Percentiles rank a stretch among this genome's conserved stretches.
Conservation (phyloP, 2,329 filamentous ascomycete genomes). For the Elsinoe arachidis region DNA sequence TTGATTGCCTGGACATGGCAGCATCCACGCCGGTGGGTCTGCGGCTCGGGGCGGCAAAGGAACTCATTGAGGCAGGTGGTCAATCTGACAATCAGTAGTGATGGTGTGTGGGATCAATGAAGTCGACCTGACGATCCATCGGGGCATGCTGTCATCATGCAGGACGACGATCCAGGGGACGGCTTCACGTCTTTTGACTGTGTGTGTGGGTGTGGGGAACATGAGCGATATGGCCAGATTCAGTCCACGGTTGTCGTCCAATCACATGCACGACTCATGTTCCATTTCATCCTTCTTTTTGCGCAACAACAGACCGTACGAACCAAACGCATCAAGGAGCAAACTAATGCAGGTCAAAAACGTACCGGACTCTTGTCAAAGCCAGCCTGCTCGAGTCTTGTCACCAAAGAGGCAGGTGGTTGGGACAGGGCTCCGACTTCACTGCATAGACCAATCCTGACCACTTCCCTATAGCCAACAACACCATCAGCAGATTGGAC, state of each 20-base stretch:
- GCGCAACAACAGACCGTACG: background rate
- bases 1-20: background rate
- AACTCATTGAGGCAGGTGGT: slow-evolving; percentile 2
- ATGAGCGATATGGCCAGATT: background rate
- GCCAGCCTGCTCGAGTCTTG: background rate
- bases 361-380: background rate
- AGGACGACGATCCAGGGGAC: slow-evolving; percentile 3
- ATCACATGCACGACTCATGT: background rate
- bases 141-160: slow-evolving; percentile 1
- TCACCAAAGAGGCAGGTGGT: slow-evolving; percentile 5
- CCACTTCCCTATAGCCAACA: background rate
- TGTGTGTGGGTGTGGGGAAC: background rate
- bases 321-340: background rate
- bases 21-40: slow-evolving; percentile 1
- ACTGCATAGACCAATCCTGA: background rate
- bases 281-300: slow-evolving; percentile 1
- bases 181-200: background rate
- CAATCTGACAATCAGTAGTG: background rate
- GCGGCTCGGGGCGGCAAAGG: slow-evolving; percentile 6
- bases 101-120: background rate
- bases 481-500: background rate
- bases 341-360: slow-evolving; percentile 10
- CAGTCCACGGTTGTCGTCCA: background rate
- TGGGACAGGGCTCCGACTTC: background rate
- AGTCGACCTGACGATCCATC: background rate